Base-by-base conservation (phyloP, 768 basidiomycete genomes). In the Boletus bicolor region DNA sequence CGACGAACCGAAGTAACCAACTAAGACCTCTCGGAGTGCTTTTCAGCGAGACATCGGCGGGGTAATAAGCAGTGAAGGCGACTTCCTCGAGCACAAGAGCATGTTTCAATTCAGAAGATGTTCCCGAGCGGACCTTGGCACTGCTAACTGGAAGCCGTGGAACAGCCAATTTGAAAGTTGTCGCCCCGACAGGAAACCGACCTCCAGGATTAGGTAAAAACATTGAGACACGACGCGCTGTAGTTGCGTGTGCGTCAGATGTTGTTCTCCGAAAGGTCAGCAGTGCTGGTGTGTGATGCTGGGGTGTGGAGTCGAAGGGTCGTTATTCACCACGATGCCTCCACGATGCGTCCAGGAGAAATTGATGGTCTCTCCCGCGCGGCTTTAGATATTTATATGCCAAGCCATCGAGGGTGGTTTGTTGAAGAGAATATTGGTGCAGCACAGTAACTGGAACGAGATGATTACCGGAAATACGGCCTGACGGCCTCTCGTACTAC, bases 1-100 rank as follows among this genome's bases (percentile, higher is more conserved):
- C 28, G 36, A 69, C 79, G 34, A 47, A 84, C 86, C 83, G 75
- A 59, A 81, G 60, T 12, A 87, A 61, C 86, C 87, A 87, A 53
- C 76, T 58, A 32, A 85, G 59, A 3, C 83, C 82, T 55, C 75
- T 76, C 42, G 66, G 70, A 7, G 62, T 36, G 58, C 66, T 45
- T 54, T 60, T 30, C 2, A 26, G 48, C 7, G 65, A 57, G 12
- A 70, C 67, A 46, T 80, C 75, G 8, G 83, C 79, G 30, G 87
- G 87, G 64, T 89, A 89, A 65, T 79, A 88, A 1, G 76, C 79
- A 30, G 81, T 85, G 62, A 85, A 89, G 0, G 79, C 78, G 32
- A 86, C 77, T 67, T 89, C 84, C 38, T 85, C 79, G 7, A 89
- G 73, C 34, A 72, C 61, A 32, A 89, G 69, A 0, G 82, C 84